Evolutionary conservation across 176 grass and related monocot genomes (phyloP), one percentile per base, ranked within the genome.

Genomic region (Thalia dealbata): DNA sequence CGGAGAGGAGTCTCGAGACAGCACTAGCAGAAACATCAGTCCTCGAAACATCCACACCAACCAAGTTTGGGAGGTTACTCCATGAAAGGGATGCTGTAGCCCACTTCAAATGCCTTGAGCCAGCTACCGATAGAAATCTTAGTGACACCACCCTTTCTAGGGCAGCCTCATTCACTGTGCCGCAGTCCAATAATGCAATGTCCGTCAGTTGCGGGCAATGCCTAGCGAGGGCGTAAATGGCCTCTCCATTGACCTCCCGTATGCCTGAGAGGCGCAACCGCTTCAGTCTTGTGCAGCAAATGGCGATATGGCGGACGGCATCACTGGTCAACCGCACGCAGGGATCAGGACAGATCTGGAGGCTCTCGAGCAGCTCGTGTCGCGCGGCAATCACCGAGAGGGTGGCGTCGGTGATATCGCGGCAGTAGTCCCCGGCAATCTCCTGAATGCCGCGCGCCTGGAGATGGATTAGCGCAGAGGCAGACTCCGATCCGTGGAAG

Each of bases 131-230:
- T 61, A 99, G 82, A 72, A 99, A 91, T 13, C 85, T 84, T 48
- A 99, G 75, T 19, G 95, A 88, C 63, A 48, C 65, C 77, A 99
- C 85, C 30, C 69, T 75, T 14, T 71, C 90, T 24, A 99, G 52
- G 21, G 87, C 87, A 14, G 60, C 78, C 81, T 91, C 90, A 44
- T 99, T 87, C 5, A 99, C 41, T 8, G 30, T 76, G 32, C 95
- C 95, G 7, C 95, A 99, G 71, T 99, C 95, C 11, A 99, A 85
- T 56, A 99, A 88, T 28, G 95, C 85, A 21, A 99, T 67, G 24
- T 99, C 95, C 67, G 92, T 83, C 1, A 99, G 77, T 54, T 73
- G 55, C 14, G 78, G 85, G 62, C 95, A 99, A 72, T 83, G 86
- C 50, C 81, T 81, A 12, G 95, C 95, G 41, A 93, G 84, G 3